A percentile compares a stretch with the other conserved stretches of the same genome.
Conservation (phyloP, 345 rosid genomes). For the Populus nigra region DNA sequence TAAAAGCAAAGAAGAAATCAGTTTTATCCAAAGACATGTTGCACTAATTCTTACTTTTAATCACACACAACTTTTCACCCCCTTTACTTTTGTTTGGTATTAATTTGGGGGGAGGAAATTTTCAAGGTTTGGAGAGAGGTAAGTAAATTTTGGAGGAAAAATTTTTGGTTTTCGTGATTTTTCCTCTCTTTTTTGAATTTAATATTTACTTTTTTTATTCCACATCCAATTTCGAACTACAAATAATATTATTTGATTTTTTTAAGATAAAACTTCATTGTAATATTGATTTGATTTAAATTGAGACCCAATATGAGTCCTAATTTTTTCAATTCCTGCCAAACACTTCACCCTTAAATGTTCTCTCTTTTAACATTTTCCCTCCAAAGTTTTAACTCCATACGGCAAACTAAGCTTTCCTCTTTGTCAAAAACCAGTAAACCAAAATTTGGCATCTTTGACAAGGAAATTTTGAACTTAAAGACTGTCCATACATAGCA, state of each 20-base stretch:
- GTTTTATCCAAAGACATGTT: not conserved
- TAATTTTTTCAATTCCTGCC: not conserved
- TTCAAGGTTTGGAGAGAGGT: not conserved
- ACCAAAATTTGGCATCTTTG: not conserved
- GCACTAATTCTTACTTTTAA: not conserved
- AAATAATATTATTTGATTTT: not conserved
- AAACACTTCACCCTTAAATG: not conserved
- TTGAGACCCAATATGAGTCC: not conserved
- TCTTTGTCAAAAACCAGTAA: not conserved
- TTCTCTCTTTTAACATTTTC: not conserved
- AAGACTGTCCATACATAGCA: not conserved
- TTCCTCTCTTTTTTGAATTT: not conserved
- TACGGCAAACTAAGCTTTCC: not conserved
- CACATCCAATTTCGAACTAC: not conserved
- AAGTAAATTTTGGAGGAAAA: not conserved
- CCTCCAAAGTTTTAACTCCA: not conserved
- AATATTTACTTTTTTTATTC: not conserved
- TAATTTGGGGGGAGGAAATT: not conserved
- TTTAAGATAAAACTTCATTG: not conserved
- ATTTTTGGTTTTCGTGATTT: not conserved
- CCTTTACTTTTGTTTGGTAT: not conserved
- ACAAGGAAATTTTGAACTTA: not conserved
- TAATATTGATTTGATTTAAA: not conserved
- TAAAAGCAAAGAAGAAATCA: constrained; percentile 9
- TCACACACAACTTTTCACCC: not conserved